phyloP scores from a whole-genome alignment of 129 eudicot genomes.

The Helianthus tuberosus region DNA sequence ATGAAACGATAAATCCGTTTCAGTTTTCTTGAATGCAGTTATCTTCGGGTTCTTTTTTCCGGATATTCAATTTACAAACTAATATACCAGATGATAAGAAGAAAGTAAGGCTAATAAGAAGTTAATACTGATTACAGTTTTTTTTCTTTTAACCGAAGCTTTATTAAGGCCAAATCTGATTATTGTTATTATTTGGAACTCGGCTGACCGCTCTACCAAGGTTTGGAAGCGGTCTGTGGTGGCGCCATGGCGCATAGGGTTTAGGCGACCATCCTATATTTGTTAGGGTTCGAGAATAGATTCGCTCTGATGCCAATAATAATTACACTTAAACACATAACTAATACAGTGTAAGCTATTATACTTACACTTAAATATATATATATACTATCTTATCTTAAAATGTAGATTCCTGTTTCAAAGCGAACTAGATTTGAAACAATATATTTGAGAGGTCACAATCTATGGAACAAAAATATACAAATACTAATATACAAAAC shows the following conservation, averaged over 20 bases:
- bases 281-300: too few relatives aligned
- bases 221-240: too few relatives aligned
- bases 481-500: background rate
- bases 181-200: background rate
- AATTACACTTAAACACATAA: too few relatives aligned
- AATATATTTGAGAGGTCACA: slow-evolving; percentile 9
- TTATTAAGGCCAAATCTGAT: background rate
- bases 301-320: too few relatives aligned
- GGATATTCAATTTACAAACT: background rate
- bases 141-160: background rate
- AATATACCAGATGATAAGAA: background rate
- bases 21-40: too few relatives aligned
- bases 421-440: slow-evolving; percentile 9
- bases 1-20: too few relatives aligned
- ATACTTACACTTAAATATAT: background rate
- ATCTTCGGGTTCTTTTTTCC: too few relatives aligned
- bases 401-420: background rate
- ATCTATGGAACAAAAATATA: slow-evolving; percentile 10
- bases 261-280: too few relatives aligned
- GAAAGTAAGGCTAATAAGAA: background rate
- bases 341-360: too few relatives aligned
- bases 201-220: too few relatives aligned
- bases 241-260: too few relatives aligned
- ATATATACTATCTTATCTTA: background rate
- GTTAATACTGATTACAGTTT: background rate